Conservation (phyloP, 495 filamentous ascomycete genomes). For the Neurospora tetrasperma region DNA sequence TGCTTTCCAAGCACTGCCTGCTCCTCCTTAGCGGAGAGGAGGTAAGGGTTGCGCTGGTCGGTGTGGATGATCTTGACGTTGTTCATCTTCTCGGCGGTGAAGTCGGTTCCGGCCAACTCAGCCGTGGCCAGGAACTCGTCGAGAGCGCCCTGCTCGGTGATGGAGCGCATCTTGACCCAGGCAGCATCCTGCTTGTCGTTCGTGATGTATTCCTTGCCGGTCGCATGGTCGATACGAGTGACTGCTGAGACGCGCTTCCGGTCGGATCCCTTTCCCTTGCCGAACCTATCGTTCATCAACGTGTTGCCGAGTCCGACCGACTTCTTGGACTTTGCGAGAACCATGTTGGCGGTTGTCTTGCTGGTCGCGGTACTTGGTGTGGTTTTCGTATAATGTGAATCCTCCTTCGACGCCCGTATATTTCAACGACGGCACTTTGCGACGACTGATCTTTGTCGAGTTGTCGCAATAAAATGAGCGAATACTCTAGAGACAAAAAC, state of each 20-base stretch:
- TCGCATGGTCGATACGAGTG: constrained; percentile 48
- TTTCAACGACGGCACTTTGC: background rate
- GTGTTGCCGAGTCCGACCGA: constrained; percentile 72
- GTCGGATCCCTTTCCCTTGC: constrained; percentile 72
- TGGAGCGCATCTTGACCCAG: constrained; percentile 95
- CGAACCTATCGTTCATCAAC: constrained; percentile 90
- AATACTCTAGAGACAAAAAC: background rate
- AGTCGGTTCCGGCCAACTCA: constrained; percentile 93
- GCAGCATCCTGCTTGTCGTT: constrained; percentile 65
- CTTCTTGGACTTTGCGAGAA: constrained; percentile 90
- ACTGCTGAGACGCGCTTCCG: constrained; percentile 50
- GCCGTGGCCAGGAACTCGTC: constrained; percentile 70
- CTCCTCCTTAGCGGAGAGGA: constrained; percentile 84
- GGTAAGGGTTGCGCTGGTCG: constrained; percentile 89
- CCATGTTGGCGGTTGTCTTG: constrained; percentile 47
- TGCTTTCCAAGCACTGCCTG: constrained; percentile 68
- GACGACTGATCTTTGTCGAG: background rate
- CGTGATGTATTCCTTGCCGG: constrained; percentile 58
- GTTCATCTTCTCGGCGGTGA: constrained; percentile 97
- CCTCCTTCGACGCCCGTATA: background rate
- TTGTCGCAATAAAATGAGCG: background rate
- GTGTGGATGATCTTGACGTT: constrained; percentile 97
- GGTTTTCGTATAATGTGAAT: background rate
- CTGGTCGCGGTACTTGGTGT: background rate
- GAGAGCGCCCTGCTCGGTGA: constrained; percentile 92